phyloP scores from a whole-genome alignment of 108 stramenopile genomes.

The Cyclostephanos tholiformis region DNA sequence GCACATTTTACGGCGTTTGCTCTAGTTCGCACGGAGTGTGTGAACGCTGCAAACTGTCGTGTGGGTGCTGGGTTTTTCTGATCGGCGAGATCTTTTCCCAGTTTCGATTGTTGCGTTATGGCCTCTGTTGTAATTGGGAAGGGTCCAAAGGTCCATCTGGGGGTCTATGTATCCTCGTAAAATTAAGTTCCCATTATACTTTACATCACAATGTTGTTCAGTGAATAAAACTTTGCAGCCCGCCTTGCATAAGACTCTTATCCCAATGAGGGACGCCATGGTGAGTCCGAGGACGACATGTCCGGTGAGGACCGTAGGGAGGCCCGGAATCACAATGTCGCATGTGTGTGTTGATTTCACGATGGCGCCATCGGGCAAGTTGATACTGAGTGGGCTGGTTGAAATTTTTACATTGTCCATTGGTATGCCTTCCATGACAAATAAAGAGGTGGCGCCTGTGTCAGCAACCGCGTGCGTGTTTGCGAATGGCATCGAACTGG shows the following conservation, averaged over 20 bases:
- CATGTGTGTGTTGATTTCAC: neutral
- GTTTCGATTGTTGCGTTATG: neutral
- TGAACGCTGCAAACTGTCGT: neutral
- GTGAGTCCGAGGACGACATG: neutral
- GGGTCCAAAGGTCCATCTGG: neutral
- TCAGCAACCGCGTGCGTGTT: neutral
- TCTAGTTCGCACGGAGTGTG: constrained; percentile 1
- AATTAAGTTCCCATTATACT: neutral
- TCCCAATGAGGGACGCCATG: neutral
- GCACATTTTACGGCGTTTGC: constrained; percentile 17
- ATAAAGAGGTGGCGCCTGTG: neutral
- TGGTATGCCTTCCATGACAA: neutral
- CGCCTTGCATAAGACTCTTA: neutral
- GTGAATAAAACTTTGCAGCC: no score
- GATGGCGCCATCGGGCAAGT: neutral
- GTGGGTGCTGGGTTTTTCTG: neutral
- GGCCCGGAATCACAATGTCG: neutral
- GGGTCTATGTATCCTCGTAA: neutral
- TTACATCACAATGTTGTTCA: neutral
- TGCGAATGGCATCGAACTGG: neutral
- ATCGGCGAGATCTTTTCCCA: no score
- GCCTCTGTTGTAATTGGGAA: neutral
- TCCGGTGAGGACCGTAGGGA: no score
- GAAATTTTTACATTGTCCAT: neutral
- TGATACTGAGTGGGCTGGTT: neutral